These are phyloP conservation scores for Stylosanthes scabra DNA, from an alignment of 331 rosid species.

Conservation along the genomic window DNA sequence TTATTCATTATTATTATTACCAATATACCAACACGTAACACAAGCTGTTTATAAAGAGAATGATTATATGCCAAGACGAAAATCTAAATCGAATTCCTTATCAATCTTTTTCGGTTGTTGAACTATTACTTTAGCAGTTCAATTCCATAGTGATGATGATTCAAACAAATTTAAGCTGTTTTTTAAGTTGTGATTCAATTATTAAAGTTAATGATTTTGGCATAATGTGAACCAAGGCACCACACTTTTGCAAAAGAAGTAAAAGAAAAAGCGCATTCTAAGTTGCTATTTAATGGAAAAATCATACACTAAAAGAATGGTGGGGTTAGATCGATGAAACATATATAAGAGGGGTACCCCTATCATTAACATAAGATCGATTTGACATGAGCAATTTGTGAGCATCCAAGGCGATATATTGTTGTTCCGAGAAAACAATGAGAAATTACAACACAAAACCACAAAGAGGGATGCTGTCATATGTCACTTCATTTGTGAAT, in stretches of 20 bases:
- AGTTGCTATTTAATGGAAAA: slow-evolving; percentile 31
- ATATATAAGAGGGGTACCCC: slow-evolving; percentile 12
- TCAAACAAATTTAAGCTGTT: not conserved
- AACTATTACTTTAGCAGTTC: not conserved
- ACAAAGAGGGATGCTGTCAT: slow-evolving; percentile 26
- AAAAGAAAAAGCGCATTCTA: slow-evolving; percentile 20
- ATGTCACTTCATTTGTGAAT: slow-evolving; percentile 38
- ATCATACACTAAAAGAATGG: not conserved
- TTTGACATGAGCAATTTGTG: slow-evolving; percentile 19
- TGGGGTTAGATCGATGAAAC: slow-evolving; percentile 1
- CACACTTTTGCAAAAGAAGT: slow-evolving; percentile 40
- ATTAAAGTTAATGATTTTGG: slow-evolving; percentile 43
- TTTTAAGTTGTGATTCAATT: slow-evolving; percentile 29
- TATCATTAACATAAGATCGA: slow-evolving; percentile 24
- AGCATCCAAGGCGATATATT: slow-evolving; percentile 48
- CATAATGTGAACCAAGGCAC: slow-evolving; percentile 39
- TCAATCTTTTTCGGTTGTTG: slow-evolving; percentile 10
- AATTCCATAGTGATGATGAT: slow-evolving; percentile 18
- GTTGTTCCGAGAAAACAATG: slow-evolving; percentile 26
- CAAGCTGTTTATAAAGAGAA: not conserved
- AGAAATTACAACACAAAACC: slow-evolving; percentile 29
- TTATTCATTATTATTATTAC: slow-evolving; percentile 23
- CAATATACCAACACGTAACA: slow-evolving; percentile 10
- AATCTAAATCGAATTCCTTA: not conserved
- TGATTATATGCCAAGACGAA: not conserved